Conservation (phyloP, 2,329 filamentous ascomycete genomes). For the Xylariaceae sp. region DNA sequence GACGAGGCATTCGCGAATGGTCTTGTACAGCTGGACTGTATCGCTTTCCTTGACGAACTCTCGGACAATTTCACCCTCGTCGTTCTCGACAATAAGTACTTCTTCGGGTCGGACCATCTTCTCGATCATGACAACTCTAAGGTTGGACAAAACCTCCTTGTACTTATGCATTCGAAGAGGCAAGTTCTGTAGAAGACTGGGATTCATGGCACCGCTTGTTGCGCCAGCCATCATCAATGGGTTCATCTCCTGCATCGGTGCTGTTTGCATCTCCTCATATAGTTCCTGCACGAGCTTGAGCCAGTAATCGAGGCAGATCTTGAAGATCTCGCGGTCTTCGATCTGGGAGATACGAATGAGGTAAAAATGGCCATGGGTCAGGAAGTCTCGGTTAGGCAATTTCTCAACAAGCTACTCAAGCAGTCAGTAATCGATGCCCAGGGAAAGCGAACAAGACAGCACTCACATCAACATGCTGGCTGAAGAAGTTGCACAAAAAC, state of each 20-base stretch:
- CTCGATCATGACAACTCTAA: constrained; percentile 98
- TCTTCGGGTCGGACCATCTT: constrained; percentile 99
- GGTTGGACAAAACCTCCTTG: constrained; percentile 85
- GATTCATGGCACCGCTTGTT: constrained; percentile 80
- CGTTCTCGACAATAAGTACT: constrained; percentile 98
- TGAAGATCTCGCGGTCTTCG: constrained; percentile 98
- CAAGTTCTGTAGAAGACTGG: constrained; percentile 79
- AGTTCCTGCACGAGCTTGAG: constrained; percentile 96
- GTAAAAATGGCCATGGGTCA: constrained; percentile 96
- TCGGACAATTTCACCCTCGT: constrained; percentile 96
- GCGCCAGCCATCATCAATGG: constrained; percentile 78
- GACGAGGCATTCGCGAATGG: constrained; percentile 92
- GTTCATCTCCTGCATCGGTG: constrained; percentile 90
- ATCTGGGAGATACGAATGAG: constrained; percentile 98
- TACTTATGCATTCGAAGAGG: constrained; percentile 98
- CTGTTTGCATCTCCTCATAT: constrained; percentile 97
- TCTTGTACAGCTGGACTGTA: constrained; percentile 99
- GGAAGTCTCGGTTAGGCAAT: constrained; percentile 88
- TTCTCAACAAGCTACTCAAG: constrained; percentile 76
- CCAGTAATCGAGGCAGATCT: constrained; percentile 99
- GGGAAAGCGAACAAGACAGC: background rate
- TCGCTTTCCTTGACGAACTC: constrained; percentile 99
- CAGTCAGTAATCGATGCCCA: constrained; percentile 11
- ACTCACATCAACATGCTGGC: constrained; percentile 77
- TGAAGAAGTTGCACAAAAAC: constrained; percentile 96